Conservation (phyloP, 768 basidiomycete genomes). For the Russula vinacea region DNA sequence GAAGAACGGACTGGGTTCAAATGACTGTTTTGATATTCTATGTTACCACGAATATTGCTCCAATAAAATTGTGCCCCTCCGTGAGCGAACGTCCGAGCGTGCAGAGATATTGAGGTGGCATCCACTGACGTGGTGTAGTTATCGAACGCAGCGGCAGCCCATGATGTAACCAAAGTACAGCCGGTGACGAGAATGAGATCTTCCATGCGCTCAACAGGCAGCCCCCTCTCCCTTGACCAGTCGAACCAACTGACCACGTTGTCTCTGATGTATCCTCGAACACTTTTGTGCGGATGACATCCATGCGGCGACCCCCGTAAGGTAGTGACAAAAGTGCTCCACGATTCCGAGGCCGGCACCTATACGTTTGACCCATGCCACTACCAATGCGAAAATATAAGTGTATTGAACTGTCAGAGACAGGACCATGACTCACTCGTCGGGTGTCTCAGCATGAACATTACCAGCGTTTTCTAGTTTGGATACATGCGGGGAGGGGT, state of each 20-base stretch:
- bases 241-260: neutral
- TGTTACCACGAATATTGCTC: neutral
- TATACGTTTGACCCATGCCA: neutral
- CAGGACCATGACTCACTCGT: neutral
- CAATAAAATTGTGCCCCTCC: neutral
- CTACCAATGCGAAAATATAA: neutral
- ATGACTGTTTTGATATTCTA: neutral
- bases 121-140: neutral
- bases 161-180: neutral
- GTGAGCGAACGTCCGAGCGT: no score
- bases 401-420: neutral
- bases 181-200: conserved; percentile 5
- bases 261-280: conserved; percentile 8
- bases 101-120: neutral
- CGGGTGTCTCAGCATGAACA: neutral
- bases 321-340: neutral
- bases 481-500: neutral
- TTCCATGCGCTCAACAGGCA: neutral
- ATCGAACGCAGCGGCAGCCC: neutral
- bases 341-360: neutral
- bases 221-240: neutral
- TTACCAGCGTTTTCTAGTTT: neutral
- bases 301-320: neutral
- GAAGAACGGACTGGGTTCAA: neutral
- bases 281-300: conserved; percentile 1